These are phyloP conservation scores for Magnusiomyces magnusii DNA, from an alignment of 1,139 yeast species.

Conservation along the genomic window DNA sequence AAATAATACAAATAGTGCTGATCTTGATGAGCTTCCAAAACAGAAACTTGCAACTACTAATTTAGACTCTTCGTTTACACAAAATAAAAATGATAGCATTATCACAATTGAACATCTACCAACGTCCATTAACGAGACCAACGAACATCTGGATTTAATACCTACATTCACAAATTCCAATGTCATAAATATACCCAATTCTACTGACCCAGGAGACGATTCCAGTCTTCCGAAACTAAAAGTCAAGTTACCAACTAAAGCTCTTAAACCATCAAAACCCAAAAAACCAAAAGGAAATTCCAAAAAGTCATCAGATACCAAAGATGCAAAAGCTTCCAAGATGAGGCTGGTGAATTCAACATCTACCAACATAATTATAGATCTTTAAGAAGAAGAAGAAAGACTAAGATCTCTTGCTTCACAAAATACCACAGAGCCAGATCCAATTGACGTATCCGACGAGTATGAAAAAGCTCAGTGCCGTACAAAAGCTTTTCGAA, in stretches of 20 bases:
- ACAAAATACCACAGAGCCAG: too few relatives aligned
- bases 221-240: constrained; percentile 4
- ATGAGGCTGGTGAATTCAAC: constrained; percentile 77
- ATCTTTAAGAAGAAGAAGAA: background rate
- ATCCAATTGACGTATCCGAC: background rate
- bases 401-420: too few relatives aligned
- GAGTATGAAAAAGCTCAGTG: background rate
- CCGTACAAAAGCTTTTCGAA: background rate
- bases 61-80: too few relatives aligned
- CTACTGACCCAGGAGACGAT: too few relatives aligned
- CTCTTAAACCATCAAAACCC: constrained; percentile 4
- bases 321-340: constrained; percentile 57
- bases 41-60: too few relatives aligned
- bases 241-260: background rate
- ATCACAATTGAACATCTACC: too few relatives aligned
- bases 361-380: background rate
- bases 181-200: too few relatives aligned
- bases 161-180: too few relatives aligned
- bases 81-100: too few relatives aligned
- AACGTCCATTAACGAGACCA: too few relatives aligned
- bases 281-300: constrained; percentile 49
- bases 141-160: too few relatives aligned
- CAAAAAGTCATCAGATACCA: constrained; percentile 62
- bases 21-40: too few relatives aligned
- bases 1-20: background rate